Evolutionary conservation across 2,329 filamentous ascomycete species (phyloP).

Genomic region (Zymoseptoria crescenta): DNA sequence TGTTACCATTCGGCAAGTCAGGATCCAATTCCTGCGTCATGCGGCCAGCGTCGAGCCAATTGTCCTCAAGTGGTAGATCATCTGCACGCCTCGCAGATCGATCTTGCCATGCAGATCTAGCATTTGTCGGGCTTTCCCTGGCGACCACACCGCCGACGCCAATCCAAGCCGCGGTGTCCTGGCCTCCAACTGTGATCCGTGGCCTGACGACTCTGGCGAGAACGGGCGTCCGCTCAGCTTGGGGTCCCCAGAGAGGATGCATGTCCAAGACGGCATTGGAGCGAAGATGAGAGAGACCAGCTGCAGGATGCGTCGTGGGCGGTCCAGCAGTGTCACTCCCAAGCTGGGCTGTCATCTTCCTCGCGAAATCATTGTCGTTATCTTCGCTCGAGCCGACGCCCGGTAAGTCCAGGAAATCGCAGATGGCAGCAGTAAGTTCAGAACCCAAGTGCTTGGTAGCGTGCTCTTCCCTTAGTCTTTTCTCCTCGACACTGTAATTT

Average conservation of each 20-base stretch:
- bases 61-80: slow-evolving; percentile 26
- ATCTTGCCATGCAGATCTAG: neutral
- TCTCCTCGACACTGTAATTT: slow-evolving; percentile 24
- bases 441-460: slow-evolving; percentile 40
- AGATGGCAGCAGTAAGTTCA: slow-evolving; percentile 46
- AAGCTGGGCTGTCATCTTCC: slow-evolving; percentile 18
- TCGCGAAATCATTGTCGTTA: slow-evolving; percentile 2
- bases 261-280: slow-evolving; percentile 49
- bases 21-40: slow-evolving; percentile 34
- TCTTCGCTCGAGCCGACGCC: slow-evolving; percentile 2
- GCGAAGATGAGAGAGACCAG: slow-evolving; percentile 54
- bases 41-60: slow-evolving; percentile 35
- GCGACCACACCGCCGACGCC: slow-evolving; percentile 41
- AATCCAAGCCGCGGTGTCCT: slow-evolving; percentile 29
- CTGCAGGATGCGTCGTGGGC: slow-evolving; percentile 57
- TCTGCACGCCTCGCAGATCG: neutral
- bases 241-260: slow-evolving; percentile 54
- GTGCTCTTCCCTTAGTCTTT: slow-evolving; percentile 40
- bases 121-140: slow-evolving; percentile 23
- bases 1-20: slow-evolving; percentile 43
- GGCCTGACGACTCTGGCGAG: slow-evolving; percentile 51
- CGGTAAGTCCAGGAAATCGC: slow-evolving; percentile 48
- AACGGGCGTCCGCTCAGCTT: slow-evolving; percentile 44
- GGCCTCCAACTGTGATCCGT: slow-evolving; percentile 31
- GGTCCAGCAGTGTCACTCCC: slow-evolving; percentile 34